Evolutionary conservation across 345 rosid genomes (phyloP).

Genomic region (Diplotaxis tenuifolia): DNA sequence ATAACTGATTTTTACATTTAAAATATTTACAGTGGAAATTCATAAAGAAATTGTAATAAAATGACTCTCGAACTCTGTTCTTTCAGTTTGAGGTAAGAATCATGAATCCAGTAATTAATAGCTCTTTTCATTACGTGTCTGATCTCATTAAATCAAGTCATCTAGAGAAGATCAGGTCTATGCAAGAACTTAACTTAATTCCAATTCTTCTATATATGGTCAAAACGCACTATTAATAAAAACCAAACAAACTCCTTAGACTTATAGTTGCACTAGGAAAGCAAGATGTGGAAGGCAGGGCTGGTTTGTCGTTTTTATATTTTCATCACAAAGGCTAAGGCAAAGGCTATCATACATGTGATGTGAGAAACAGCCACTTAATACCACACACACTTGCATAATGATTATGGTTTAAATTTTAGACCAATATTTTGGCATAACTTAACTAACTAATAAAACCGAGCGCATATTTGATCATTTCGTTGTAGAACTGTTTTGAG

Average conservation of each 20-base stretch:
- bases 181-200: not conserved
- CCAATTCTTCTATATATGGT: not conserved
- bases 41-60: not conserved
- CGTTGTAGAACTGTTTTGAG: not conserved
- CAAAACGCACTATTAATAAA: not conserved
- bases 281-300: constrained; percentile 33
- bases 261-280: constrained; percentile 10
- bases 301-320: constrained; percentile 30
- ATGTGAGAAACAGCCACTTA: constrained; percentile 38
- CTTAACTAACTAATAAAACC: not conserved
- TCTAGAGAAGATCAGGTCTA: not conserved
- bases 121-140: not conserved
- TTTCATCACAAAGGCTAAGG: constrained; percentile 7
- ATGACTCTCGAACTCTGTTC: not conserved
- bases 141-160: not conserved
- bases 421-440: not conserved
- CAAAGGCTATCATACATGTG: not conserved
- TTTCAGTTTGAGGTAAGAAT: not conserved
- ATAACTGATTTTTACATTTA: not conserved
- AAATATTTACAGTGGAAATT: not conserved
- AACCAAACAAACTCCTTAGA: constrained; percentile 10
- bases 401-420: constrained; percentile 1
- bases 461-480: not conserved
- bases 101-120: not conserved
- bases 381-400: constrained; percentile 20